Evolutionary conservation across 306 rosid genomes (phyloP).

Genomic region (Oxytropis ochrocephala): DNA sequence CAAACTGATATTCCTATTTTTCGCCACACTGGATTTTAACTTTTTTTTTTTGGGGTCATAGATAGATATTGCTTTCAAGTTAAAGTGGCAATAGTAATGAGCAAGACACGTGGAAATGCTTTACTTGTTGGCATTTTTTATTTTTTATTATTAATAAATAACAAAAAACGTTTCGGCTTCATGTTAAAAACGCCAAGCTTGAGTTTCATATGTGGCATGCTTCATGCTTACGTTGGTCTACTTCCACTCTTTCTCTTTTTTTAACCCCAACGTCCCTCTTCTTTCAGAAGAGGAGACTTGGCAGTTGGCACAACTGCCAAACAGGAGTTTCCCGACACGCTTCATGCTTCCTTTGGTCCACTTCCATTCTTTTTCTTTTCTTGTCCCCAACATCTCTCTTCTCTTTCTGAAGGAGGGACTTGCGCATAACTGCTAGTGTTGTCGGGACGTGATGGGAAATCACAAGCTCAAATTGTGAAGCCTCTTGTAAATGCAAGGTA

Average conservation of each 20-base stretch:
- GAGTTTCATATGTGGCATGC: neutral
- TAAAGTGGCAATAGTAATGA: neutral
- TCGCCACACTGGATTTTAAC: neutral
- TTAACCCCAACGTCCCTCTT: neutral
- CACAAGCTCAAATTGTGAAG: neutral
- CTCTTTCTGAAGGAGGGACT: neutral
- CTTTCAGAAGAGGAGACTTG: neutral
- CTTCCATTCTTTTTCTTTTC: neutral
- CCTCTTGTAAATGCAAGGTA: neutral
- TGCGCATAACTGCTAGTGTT: neutral
- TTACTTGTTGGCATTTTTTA: neutral
- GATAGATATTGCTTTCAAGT: neutral
- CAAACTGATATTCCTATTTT: neutral
- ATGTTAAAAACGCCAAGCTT: neutral
- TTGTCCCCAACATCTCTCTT: neutral
- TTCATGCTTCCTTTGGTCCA: neutral
- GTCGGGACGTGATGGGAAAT: neutral
- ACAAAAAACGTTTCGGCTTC: neutral
- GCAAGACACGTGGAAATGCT: neutral
- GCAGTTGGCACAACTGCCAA: neutral
- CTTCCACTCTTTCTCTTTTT: neutral
- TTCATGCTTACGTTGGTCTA: neutral
- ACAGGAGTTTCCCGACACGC: neutral
- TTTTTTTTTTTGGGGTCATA: neutral
- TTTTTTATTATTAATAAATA: neutral